Conservation (phyloP, 2,329 filamentous ascomycete genomes). For the Claviceps monticola region DNA sequence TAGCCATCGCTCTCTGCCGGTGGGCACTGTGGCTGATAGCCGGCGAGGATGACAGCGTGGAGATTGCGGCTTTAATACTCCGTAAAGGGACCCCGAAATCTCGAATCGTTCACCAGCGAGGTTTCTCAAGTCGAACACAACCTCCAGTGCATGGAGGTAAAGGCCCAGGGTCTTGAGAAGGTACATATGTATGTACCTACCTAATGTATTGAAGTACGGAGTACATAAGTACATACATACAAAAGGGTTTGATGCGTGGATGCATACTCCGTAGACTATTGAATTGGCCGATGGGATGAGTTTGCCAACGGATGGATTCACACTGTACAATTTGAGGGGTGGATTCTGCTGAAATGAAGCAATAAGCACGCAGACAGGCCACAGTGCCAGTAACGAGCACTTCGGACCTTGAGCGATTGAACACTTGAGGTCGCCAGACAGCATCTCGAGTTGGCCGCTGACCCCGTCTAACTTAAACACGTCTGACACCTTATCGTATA, state of each 20-base stretch:
- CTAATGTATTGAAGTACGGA: too few relatives aligned
- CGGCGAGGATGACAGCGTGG: background rate
- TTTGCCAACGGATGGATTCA: background rate
- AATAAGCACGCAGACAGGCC: conserved; percentile 3
- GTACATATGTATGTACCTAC: too few relatives aligned
- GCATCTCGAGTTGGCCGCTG: background rate
- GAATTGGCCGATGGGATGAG: too few relatives aligned
- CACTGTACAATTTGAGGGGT: background rate
- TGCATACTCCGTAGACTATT: too few relatives aligned
- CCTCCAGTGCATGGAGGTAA: too few relatives aligned
- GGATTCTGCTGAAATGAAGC: conserved; percentile 4
- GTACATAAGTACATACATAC: too few relatives aligned
- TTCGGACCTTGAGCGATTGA: too few relatives aligned
- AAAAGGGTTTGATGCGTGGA: too few relatives aligned
- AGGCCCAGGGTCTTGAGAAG: too few relatives aligned
- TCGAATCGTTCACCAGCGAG: background rate
- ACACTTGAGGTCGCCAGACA: background rate
- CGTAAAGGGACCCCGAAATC: background rate
- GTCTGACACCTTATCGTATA: too few relatives aligned
- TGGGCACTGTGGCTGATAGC: background rate
- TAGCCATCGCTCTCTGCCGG: background rate
- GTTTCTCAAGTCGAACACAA: too few relatives aligned
- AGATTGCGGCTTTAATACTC: background rate
- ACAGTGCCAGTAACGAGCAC: conserved; percentile 1
- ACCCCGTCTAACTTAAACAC: too few relatives aligned